These are phyloP conservation scores for Tylopilus plumbeoviolaceoides DNA, from an alignment of 768 basidiomycete genomes.

Conservation along the genomic window DNA sequence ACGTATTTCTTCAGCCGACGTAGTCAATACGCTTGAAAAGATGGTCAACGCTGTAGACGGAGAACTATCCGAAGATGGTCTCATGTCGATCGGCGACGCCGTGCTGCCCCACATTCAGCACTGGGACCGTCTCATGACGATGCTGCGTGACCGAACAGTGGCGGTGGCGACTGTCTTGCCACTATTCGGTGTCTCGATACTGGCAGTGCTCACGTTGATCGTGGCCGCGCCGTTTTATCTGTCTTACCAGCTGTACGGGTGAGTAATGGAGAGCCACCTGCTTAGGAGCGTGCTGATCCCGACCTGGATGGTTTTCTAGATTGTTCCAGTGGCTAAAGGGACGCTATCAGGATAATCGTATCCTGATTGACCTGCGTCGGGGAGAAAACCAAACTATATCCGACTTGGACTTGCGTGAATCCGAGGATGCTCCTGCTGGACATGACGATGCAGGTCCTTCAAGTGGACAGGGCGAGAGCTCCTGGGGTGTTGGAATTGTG, in stretches of 20 bases:
- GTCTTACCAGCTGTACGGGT: constrained; percentile 7
- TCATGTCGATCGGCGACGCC: constrained; percentile 15
- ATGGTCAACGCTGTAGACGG: constrained; percentile 17
- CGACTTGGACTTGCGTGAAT: neutral
- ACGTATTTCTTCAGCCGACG: constrained; percentile 7
- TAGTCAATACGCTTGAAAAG: constrained; percentile 16
- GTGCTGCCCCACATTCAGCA: constrained; percentile 18
- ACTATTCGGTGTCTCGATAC: constrained; percentile 16
- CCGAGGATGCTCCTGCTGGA: neutral
- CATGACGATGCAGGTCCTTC: neutral
- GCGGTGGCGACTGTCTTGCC: constrained; percentile 8
- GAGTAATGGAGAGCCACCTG: neutral
- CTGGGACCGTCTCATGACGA: constrained; percentile 14
- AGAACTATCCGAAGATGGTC: constrained; percentile 15
- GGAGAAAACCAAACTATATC: neutral
- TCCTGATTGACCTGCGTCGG: neutral
- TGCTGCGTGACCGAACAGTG: constrained; percentile 5
- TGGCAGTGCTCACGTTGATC: constrained; percentile 13
- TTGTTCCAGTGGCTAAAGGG: neutral
- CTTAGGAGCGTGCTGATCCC: neutral
- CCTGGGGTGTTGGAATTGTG: neutral
- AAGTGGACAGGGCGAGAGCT: neutral
- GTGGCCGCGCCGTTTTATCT: constrained; percentile 7
- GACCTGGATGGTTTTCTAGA: neutral
- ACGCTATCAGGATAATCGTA: neutral